Evolutionary conservation across 2,329 filamentous ascomycete genomes (phyloP).

Genomic region (Zasmidium cellare): DNA sequence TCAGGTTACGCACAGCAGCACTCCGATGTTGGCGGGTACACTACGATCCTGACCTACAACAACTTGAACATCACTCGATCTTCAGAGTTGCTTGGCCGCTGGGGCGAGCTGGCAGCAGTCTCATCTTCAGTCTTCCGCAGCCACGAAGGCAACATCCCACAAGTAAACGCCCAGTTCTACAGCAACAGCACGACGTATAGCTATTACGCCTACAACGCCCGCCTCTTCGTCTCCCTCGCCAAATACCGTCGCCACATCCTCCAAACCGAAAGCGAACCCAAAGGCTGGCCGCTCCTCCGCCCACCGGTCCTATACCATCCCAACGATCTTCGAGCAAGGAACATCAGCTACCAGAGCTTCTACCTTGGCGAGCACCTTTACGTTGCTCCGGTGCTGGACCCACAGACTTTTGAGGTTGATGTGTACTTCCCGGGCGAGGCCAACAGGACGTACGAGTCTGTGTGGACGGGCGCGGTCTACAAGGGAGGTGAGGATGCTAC

Average conservation of each 20-base stretch:
- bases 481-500: conserved; percentile 24
- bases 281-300: conserved; percentile 32
- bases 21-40: conserved; percentile 40
- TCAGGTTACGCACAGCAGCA: conserved; percentile 38
- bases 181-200: conserved; percentile 35
- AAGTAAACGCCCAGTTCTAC: conserved; percentile 40
- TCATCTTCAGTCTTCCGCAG: conserved; percentile 37
- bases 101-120: conserved; percentile 40
- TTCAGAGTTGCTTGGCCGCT: conserved; percentile 38
- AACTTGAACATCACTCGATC: conserved; percentile 37
- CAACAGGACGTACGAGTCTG: conserved; percentile 26
- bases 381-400: conserved; percentile 32
- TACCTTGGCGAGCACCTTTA: conserved; percentile 30
- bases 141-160: conserved; percentile 40
- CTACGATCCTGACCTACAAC: conserved; percentile 31
- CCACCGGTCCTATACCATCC: conserved; percentile 29
- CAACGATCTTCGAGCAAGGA: conserved; percentile 21
- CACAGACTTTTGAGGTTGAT: conserved; percentile 20
- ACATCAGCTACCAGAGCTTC: conserved; percentile 32
- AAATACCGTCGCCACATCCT: conserved; percentile 35
- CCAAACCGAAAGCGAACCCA: conserved; percentile 26
- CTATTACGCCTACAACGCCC: conserved; percentile 39
- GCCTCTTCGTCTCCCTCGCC: conserved; percentile 37
- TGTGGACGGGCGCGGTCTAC: conserved; percentile 28
- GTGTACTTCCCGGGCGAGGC: conserved; percentile 28